phyloP scores from a whole-genome alignment of 225 moss, liverwort and hornwort species.

The Sphagnum tenellum region DNA sequence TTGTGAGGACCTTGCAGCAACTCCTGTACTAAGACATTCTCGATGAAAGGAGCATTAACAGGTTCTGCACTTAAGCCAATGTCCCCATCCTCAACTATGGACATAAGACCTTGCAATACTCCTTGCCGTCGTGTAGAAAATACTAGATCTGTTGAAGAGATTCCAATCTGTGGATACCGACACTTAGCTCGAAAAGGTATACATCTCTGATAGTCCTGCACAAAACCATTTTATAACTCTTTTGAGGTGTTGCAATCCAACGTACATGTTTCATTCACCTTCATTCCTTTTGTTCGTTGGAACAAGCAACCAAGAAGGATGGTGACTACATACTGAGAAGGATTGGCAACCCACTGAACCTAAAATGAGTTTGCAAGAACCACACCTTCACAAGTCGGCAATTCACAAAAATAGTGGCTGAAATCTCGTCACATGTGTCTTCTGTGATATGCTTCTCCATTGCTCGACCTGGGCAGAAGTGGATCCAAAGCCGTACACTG shows the following conservation, averaged over 20 bases:
- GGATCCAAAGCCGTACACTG: slow-evolving; percentile 88
- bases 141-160: slow-evolving; percentile 77
- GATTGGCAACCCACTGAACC: not conserved
- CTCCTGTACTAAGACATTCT: slow-evolving; percentile 59
- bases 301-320: not conserved
- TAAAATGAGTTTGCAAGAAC: not conserved
- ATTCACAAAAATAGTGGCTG: slow-evolving; percentile 67
- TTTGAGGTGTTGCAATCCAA: too few relatives aligned
- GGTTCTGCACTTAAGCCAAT: slow-evolving; percentile 25
- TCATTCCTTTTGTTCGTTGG: too few relatives aligned
- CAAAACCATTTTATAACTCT: not conserved
- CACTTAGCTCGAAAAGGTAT: slow-evolving; percentile 83
- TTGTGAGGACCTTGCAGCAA: slow-evolving; percentile 21
- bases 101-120: slow-evolving; percentile 21
- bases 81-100: slow-evolving; percentile 13
- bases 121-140: slow-evolving; percentile 69
- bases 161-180: slow-evolving; percentile 82
- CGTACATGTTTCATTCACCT: too few relatives aligned
- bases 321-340: not conserved
- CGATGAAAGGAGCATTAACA: slow-evolving; percentile 77
- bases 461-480: slow-evolving; percentile 74
- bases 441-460: slow-evolving; percentile 62
- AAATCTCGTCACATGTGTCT: slow-evolving; percentile 59
- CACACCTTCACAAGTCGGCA: slow-evolving; percentile 85
- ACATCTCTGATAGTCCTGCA: slow-evolving; percentile 82